Conservation (phyloP, 208 protist genomes). For the Cochliopodium minus region DNA sequence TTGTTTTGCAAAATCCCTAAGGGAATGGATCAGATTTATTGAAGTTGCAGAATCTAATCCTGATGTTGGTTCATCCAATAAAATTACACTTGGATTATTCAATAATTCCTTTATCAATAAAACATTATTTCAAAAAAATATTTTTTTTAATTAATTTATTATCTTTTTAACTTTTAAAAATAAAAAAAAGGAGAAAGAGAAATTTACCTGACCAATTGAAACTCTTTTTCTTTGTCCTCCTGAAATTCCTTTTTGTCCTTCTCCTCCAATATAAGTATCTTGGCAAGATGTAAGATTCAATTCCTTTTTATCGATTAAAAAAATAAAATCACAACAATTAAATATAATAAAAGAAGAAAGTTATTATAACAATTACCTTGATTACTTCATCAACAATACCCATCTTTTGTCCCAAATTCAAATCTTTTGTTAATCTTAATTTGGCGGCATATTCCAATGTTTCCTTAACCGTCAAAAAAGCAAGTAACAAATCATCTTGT, state of each 20-base stretch:
- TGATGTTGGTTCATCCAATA: slow-evolving; percentile 19
- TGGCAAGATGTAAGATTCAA: slow-evolving; percentile 41
- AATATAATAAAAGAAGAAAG: too few relatives aligned
- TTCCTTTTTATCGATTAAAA: too few relatives aligned
- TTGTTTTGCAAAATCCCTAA: not conserved
- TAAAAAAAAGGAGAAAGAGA: too few relatives aligned
- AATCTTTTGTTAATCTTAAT: slow-evolving; percentile 55
- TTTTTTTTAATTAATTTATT: too few relatives aligned
- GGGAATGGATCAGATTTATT: not conserved
- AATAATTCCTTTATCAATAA: slow-evolving; percentile 12
- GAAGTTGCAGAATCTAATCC: not conserved
- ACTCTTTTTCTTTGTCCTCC: slow-evolving; percentile 13
- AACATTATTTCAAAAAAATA: too few relatives aligned
- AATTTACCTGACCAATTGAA: not conserved
- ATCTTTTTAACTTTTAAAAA: too few relatives aligned
- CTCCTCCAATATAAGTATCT: slow-evolving; percentile 50
- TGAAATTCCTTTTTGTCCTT: slow-evolving; percentile 12
- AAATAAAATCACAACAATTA: too few relatives aligned
- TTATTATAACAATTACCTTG: too few relatives aligned
- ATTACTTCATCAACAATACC: slow-evolving; percentile 43
- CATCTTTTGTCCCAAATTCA: slow-evolving; percentile 39
- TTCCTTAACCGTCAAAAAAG: slow-evolving; percentile 55
- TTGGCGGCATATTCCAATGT: slow-evolving; percentile 57
- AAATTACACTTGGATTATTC: not conserved
- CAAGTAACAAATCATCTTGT: slow-evolving; percentile 66